Base-by-base conservation (phyloP, 352 stramenopile species). In the Pythium aquatile region DNA sequence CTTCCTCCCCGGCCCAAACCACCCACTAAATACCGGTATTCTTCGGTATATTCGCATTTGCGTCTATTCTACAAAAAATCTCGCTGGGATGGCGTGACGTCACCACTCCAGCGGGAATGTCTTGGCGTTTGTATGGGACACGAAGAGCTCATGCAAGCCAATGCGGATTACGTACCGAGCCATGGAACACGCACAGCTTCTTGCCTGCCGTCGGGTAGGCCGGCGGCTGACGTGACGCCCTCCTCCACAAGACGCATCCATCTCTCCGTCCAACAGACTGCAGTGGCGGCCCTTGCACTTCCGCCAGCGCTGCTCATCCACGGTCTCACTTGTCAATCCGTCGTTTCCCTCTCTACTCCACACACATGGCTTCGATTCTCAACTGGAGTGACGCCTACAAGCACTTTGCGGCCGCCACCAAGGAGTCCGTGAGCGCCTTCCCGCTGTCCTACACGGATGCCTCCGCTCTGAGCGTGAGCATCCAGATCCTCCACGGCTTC, bases 401-500 rank as follows among this genome's bases (percentile, higher is more conserved):
- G 54, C 76, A 85, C 65, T 51, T 72, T 8, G 63, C 72, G 57
- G 65, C 60, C 5, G 80, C 76, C 42, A 63, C 48, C 20, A 47
- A 35, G 0, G 78, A 87, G 44, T 74, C 78, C 11, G 62, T 74
- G 54, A 58, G 70, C 57, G 61, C 44, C 0, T 68, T 74, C 11
- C 61, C 78, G 29, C 69, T 88, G 14, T 72, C 73, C 9, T 87
- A 87, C 32, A 61, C 69, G 20, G 54, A 51, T 7, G 76, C 73
- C 2, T 69, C 63, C 33, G 76, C 78, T 20, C 56, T 90, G 13
- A 78, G 67, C 11, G 62, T 83, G 49, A 63, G 66, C 24, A 58
- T 90, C 29, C 81, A 88, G 57, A 47, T 85, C 29, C 51, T 87
- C 51, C 49, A 83, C 11, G 65, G 65, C 39, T 42, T 83, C 20